Conservation (phyloP, 2,329 filamentous ascomycete genomes). For the Cordyceps militaris region DNA sequence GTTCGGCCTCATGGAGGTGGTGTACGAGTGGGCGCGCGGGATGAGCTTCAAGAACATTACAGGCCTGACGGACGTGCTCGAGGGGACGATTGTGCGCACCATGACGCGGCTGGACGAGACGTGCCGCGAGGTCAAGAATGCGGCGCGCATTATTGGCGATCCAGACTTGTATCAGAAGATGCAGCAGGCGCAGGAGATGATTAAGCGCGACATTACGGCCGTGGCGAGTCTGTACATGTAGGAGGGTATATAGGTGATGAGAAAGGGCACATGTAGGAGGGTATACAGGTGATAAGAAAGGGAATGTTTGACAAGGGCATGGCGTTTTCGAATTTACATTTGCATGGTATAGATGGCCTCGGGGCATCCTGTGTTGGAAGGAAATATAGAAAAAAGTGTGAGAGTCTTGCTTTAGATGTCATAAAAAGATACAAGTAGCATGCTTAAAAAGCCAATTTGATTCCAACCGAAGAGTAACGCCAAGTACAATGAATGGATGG, state of each 20-base stretch:
- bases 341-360: not conserved
- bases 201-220: slow-evolving; percentile 90
- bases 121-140: slow-evolving; percentile 95
- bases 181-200: slow-evolving; percentile 94
- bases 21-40: slow-evolving; percentile 95
- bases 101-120: slow-evolving; percentile 94
- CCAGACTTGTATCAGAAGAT: slow-evolving; percentile 92
- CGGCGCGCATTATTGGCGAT: slow-evolving; percentile 89
- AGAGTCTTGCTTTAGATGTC: not conserved
- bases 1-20: slow-evolving; percentile 93
- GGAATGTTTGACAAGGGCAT: not conserved
- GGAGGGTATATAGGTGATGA: not conserved
- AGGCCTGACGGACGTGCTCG: slow-evolving; percentile 88
- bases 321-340: not conserved
- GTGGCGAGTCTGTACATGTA: slow-evolving; percentile 86
- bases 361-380: not conserved
- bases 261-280: not conserved
- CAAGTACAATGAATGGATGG: slow-evolving; percentile 5
- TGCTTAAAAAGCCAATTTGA: not conserved
- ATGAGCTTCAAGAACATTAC: slow-evolving; percentile 99
- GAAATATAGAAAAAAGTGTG: not conserved
- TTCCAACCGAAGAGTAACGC: slow-evolving; percentile 6
- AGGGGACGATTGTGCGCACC: slow-evolving; percentile 92
- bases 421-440: not conserved
- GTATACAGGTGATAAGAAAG: not conserved